Evolutionary conservation across 2,329 filamentous ascomycete species (phyloP).

Genomic region (Epichloe bromicola): DNA sequence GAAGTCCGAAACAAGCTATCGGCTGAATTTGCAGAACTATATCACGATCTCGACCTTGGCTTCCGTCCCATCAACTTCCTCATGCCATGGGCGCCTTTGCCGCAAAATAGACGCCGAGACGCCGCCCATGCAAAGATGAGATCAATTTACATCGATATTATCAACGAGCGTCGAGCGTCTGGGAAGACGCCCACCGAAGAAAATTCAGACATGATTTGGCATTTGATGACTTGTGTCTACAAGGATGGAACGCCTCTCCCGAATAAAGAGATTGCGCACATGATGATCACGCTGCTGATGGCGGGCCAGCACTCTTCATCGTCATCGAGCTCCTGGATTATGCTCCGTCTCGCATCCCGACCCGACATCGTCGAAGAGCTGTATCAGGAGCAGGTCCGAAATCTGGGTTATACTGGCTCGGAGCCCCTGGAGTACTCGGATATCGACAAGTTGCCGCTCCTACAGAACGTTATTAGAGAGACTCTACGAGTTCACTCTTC

Average conservation of each 20-base stretch:
- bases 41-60: conserved; percentile 82
- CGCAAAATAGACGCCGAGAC: conserved; percentile 77
- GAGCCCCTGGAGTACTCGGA: conserved; percentile 63
- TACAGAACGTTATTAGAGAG: conserved; percentile 79
- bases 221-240: conserved; percentile 74
- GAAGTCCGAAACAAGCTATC: conserved; percentile 68
- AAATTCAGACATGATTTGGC: conserved; percentile 73
- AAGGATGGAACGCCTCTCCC: conserved; percentile 70
- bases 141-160: conserved; percentile 67
- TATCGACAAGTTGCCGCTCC: conserved; percentile 65
- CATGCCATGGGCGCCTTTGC: conserved; percentile 75
- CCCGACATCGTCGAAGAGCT: conserved; percentile 71
- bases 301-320: conserved; percentile 83
- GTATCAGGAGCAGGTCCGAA: conserved; percentile 63
- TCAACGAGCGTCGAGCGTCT: conserved; percentile 54
- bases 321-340: conserved; percentile 73
- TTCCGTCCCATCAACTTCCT: conserved; percentile 85
- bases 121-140: conserved; percentile 59
- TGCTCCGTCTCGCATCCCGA: conserved; percentile 65
- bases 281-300: conserved; percentile 92
- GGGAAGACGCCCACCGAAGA: conserved; percentile 35
- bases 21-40: conserved; percentile 64
- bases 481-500: conserved; percentile 83
- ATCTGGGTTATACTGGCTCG: conserved; percentile 40
- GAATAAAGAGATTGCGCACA: conserved; percentile 75